Base-by-base conservation (phyloP, 1,284 basidiomycete genomes). In the Ustilago shanxiensis region DNA sequence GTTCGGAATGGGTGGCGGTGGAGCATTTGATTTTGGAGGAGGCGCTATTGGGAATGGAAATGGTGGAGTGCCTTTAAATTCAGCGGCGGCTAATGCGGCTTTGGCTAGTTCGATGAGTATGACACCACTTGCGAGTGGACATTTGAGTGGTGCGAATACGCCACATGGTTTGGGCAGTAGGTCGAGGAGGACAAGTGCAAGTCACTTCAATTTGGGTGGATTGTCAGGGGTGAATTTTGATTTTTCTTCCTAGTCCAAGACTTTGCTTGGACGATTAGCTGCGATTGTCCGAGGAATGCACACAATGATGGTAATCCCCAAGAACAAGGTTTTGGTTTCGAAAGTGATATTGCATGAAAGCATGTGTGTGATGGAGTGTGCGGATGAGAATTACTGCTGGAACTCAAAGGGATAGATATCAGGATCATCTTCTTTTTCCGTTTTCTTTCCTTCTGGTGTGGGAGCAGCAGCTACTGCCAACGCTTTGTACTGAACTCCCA, bases 401-500 rank as follows among this genome's bases (percentile, higher is more conserved):
- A 73, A 68, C 52, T 74, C 72, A 22, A 74, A 74, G 0, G 72
- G 72, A 26, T 74, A 74, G 18, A 74, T 49, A 18, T 69, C 59
- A 2, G 63, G 56, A 39, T 69, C 66, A 1, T 6, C 4, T 8
- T 10, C 29, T 22, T 28, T 50, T 2, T 53, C 51, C n/a, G 13
- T 35, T 26, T 18, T 24, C 8, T 49, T 56, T n/a, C 37, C 65
- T n/a, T 31, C 31, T n/a, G 26, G 45, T 9, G 44, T 20, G 1
- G 60, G 60, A 2, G 66, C 39, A 9, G 61, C 60, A 7, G 45
- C 41, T 5, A 89, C 75, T 0, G 87, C 89, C 85, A 91, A 80
- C 11, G 89, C 87, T 80, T 89, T 88, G 81, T 90, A 91, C 81
- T 90, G 88, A 44, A 71, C 75, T 0, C 90, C 90, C 90, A 90